Percentiles rank a stretch among this genome's conserved stretches.
These are phyloP conservation scores for Lentinula edodes DNA, from an alignment of 768 basidiomycete genomes.

Conservation along the genomic window DNA sequence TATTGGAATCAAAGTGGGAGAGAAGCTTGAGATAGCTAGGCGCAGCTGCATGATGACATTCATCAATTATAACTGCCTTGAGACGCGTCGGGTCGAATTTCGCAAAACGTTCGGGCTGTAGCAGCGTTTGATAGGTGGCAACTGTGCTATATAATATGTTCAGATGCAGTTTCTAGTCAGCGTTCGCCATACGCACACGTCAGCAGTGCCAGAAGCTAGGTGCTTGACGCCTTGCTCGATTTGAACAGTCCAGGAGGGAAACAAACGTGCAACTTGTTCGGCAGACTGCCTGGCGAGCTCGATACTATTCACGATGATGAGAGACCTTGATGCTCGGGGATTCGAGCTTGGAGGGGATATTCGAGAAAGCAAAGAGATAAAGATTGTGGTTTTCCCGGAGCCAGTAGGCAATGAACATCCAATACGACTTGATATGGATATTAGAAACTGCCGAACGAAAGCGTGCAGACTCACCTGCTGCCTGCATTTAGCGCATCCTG, in stretches of 20 bases:
- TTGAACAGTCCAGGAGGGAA: conserved; percentile 77
- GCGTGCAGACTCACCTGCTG: conserved; percentile 24
- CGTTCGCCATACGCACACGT: conserved; percentile 54
- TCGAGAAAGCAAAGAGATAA: conserved; percentile 73
- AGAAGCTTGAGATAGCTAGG: conserved; percentile 80
- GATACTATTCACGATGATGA: conserved; percentile 86
- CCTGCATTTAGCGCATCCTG: conserved; percentile 63
- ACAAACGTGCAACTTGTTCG: conserved; percentile 55
- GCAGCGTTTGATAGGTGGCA: conserved; percentile 84
- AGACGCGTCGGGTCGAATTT: conserved; percentile 69
- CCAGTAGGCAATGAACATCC: conserved; percentile 82
- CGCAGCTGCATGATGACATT: conserved; percentile 94
- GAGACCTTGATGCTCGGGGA: conserved; percentile 45
- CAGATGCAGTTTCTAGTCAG: background rate
- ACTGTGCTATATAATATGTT: conserved; percentile 51
- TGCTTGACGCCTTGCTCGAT: conserved; percentile 85
- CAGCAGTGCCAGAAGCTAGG: conserved; percentile 72
- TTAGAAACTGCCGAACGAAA: conserved; percentile 36
- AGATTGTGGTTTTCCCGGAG: conserved; percentile 87
- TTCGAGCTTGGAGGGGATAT: conserved; percentile 41
- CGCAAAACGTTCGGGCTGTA: conserved; percentile 52
- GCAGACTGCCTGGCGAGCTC: conserved; percentile 90
- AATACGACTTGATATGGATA: conserved; percentile 32
- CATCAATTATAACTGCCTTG: conserved; percentile 83
- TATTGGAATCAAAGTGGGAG: conserved; percentile 73